phyloP scores from a whole-genome alignment of 768 basidiomycete genomes.

The Galerina marginata region DNA sequence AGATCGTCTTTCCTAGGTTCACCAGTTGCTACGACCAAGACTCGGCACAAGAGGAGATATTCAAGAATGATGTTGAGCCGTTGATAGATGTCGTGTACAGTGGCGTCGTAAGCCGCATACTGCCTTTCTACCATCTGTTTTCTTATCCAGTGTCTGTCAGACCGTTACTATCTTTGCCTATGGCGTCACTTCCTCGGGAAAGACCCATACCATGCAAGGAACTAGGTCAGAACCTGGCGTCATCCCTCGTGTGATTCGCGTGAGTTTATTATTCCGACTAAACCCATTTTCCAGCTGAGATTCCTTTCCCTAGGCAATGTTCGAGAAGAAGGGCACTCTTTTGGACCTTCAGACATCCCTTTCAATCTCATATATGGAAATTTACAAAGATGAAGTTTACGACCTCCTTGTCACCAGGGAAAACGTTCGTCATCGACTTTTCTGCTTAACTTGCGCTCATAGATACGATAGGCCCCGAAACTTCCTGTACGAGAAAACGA shows the following conservation, averaged over 20 bases:
- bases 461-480: constrained; percentile 47
- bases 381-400: constrained; percentile 91
- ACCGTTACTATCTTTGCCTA: constrained; percentile 90
- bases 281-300: not conserved
- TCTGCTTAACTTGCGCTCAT: constrained; percentile 3
- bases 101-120: constrained; percentile 75
- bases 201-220: constrained; percentile 95
- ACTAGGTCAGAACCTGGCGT: constrained; percentile 75
- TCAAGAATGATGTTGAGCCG: constrained; percentile 74
- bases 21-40: constrained; percentile 76
- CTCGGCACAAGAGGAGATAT: constrained; percentile 80
- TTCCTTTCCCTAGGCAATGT: constrained; percentile 52
- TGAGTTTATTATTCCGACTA: constrained; percentile 33
- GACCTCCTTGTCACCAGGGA: constrained; percentile 81
- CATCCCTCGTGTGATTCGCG: constrained; percentile 82
- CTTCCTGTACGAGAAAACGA: constrained; percentile 61
- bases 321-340: constrained; percentile 49
- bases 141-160: constrained; percentile 36
- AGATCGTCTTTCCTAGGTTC: constrained; percentile 48
- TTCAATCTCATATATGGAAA: constrained; percentile 82
- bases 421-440: constrained; percentile 47
- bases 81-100: constrained; percentile 78
- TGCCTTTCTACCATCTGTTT: not conserved
- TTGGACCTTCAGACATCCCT: constrained; percentile 51
- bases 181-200: constrained; percentile 90